These are phyloP conservation scores for Helicocarpus griseus DNA, from an alignment of 2,329 filamentous ascomycete genomes.

Conservation along the genomic window DNA sequence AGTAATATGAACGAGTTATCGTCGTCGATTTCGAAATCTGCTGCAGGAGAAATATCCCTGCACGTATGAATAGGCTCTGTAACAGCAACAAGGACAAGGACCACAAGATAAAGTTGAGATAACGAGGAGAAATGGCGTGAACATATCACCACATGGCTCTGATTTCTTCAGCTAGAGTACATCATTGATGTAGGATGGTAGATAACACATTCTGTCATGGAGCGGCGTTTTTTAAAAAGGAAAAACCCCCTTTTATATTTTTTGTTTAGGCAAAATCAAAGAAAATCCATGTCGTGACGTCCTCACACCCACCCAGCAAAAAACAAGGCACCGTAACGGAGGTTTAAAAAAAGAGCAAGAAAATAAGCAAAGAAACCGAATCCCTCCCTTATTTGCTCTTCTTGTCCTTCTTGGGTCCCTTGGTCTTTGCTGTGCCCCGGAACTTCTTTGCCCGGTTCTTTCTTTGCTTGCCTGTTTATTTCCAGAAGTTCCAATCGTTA, in stretches of 20 bases:
- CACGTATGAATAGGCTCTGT: too few species aligned
- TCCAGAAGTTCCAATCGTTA: constrained; percentile 12
- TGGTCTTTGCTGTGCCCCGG: constrained; percentile 95
- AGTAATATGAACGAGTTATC: background rate
- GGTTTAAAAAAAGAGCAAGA: constrained; percentile 1
- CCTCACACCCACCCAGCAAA: constrained; percentile 6
- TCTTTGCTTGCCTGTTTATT: constrained; percentile 86
- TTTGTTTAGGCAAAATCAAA: constrained; percentile 8
- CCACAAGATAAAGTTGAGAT: too few species aligned
- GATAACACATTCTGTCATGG: constrained; percentile 9
- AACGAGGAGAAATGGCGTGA: constrained; percentile 5
- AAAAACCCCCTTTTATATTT: too few species aligned
- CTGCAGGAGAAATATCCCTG: background rate
- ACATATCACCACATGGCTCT: constrained; percentile 11
- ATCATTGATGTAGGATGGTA: constrained; percentile 10
- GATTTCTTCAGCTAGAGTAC: constrained; percentile 15
- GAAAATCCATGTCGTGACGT: constrained; percentile 9
- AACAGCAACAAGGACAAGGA: too few species aligned
- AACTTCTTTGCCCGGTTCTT: constrained; percentile 99
- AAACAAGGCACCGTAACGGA: too few species aligned
- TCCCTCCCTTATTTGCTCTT: constrained; percentile 53
- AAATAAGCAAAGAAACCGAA: constrained; percentile 3
- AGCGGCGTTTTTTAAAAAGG: too few species aligned
- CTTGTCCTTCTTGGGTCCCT: constrained; percentile 88
- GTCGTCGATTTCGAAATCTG: background rate